Conservation (phyloP, 371 early-diverging fungal genomes). For the Amoeboaphelidium occidentale region DNA sequence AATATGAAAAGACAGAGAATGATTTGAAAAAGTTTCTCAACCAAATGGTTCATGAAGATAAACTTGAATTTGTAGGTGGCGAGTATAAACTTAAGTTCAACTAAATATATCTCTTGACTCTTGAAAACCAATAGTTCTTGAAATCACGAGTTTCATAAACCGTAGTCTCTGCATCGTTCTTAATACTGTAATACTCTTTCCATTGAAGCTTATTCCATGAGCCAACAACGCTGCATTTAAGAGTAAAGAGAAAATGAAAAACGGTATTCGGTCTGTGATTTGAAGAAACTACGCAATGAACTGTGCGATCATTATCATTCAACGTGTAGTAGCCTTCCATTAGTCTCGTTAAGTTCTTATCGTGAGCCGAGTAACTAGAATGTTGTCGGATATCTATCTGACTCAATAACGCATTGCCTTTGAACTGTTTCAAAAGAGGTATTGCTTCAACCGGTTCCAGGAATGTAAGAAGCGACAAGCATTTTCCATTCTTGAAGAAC, state of each 20-base stretch:
- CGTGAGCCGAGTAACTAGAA: not conserved
- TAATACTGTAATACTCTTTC: not conserved
- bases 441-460: not conserved
- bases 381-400: not conserved
- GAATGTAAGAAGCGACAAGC: not conserved
- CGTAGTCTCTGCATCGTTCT: not conserved
- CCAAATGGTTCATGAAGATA: conserved; percentile 14
- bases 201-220: not conserved
- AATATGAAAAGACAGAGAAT: not conserved
- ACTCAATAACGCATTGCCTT: not conserved
- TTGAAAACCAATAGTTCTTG: not conserved
- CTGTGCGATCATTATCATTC: not conserved
- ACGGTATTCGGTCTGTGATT: not conserved
- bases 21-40: conserved; percentile 12
- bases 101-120: not conserved
- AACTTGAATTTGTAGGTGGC: conserved; percentile 12
- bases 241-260: not conserved
- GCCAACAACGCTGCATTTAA: not conserved
- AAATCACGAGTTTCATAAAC: not conserved
- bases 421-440: not conserved
- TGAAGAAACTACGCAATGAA: not conserved
- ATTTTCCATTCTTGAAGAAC: not conserved
- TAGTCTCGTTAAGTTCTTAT: not conserved
- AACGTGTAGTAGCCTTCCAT: not conserved
- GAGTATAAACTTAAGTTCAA: conserved; percentile 11